Percentiles rank a stretch among this genome's conserved stretches.
These are phyloP conservation scores for Solanum pinnatisectum DNA, from an alignment of 257 asterid species.

Conservation along the genomic window DNA sequence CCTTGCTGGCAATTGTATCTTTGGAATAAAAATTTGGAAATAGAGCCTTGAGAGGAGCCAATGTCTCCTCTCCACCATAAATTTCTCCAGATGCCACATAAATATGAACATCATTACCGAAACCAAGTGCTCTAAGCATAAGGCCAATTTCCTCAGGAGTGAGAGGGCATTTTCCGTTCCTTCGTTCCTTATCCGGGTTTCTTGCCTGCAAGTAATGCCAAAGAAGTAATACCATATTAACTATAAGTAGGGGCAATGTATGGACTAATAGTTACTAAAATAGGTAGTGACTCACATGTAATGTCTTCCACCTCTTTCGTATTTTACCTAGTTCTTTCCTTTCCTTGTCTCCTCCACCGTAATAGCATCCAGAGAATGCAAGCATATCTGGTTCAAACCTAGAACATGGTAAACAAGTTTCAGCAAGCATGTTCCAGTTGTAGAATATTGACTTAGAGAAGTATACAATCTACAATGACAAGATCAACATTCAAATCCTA, in stretches of 20 bases:
- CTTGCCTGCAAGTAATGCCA: constrained; percentile 25
- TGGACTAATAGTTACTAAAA: background rate
- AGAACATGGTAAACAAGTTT: background rate
- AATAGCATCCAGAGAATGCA: constrained; percentile 77
- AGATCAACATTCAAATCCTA: background rate
- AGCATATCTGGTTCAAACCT: constrained; percentile 86
- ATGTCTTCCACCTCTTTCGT: constrained; percentile 62
- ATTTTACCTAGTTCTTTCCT: constrained; percentile 34
- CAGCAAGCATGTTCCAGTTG: background rate
- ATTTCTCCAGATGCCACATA: constrained; percentile 78
- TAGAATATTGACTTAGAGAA: background rate
- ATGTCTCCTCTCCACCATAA: constrained; percentile 58
- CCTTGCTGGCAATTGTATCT: constrained; percentile 54
- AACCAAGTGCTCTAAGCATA: constrained; percentile 73
- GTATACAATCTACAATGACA: background rate
- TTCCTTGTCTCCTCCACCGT: constrained; percentile 66
- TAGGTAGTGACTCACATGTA: constrained; percentile 36
- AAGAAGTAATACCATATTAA: background rate
- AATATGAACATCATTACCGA: constrained; percentile 52
- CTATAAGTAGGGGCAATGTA: background rate
- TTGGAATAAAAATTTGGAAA: constrained; percentile 67
- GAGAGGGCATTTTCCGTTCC: constrained; percentile 66
- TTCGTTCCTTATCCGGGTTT: constrained; percentile 54
- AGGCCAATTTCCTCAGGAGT: constrained; percentile 76
- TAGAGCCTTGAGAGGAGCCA: constrained; percentile 56